Base-by-base conservation (phyloP, 2,329 filamentous ascomycete species). In the Aphanocladium album region DNA sequence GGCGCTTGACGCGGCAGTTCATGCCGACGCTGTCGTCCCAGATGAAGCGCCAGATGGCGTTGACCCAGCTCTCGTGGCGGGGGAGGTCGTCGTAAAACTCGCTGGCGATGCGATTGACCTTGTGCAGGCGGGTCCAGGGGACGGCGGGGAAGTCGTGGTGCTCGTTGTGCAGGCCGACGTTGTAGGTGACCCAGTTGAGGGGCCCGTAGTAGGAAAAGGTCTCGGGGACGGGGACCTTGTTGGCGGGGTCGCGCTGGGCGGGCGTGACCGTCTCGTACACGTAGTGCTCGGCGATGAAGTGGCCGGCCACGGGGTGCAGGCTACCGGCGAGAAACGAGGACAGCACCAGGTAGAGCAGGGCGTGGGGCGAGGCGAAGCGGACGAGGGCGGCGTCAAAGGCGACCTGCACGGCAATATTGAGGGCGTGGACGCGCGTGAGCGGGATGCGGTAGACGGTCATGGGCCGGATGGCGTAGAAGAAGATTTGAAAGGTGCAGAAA, bases 221-320 rank as follows among this genome's bases (percentile, higher is more conserved):
- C 80, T 99, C 95, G 2, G 95, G 93, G 5, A 96, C 83, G 17
- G 87, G 82, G 46, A 89, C 78, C 45, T 78, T 75, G 67, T 87
- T 88, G 25, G 80, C 76, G 1, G 87, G 83, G 65, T 87, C 76
- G 57, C 72, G 76, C 61, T 84, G 82, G 11, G 79, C 77, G 19
- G 81, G 79, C 16, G 79, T 79, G 67, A 84, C 78, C 56, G 84
- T 86, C 67, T 87, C 81, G 71, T 91, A 93, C 66, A 93, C 89
- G 77, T 93, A 93, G 77, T 99, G 95, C 79, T 99, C 95, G 61
- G 95, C 93, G 75, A 99, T 99, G 80, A 99, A 99, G 78, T 99
- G 95, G 49, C 91, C 95, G 0, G 95, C 95, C 62, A 93, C 91
- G 3, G 95, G 95, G 77, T 99, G 95, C 35, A 99, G 83, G 51